Evolutionary conservation across 2,329 filamentous ascomycete species (phyloP).

Genomic region (Fusarium musae): DNA sequence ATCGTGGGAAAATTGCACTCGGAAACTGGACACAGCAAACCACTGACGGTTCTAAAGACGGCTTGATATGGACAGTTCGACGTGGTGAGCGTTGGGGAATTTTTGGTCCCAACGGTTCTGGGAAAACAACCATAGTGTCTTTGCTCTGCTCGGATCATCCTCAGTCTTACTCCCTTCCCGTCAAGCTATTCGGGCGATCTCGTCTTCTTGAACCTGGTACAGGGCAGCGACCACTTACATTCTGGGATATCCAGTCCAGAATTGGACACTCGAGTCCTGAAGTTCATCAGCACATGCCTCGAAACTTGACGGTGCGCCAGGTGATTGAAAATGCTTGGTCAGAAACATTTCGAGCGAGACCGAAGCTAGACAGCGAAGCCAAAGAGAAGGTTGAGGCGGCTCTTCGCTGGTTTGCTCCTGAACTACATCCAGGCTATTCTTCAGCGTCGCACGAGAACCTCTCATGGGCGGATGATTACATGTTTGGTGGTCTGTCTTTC

Average conservation of each 20-base stretch:
- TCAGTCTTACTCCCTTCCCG: constrained; percentile 88
- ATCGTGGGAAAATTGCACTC: constrained; percentile 80
- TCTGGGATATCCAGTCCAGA: constrained; percentile 90
- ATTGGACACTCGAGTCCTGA: constrained; percentile 96
- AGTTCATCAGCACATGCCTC: constrained; percentile 92
- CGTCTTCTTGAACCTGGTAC: constrained; percentile 80
- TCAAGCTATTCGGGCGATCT: constrained; percentile 85
- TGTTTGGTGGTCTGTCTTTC: constrained; percentile 81
- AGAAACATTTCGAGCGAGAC: constrained; percentile 81
- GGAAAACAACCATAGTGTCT: constrained; percentile 94
- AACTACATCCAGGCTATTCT: constrained; percentile 71
- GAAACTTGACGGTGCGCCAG: constrained; percentile 75
- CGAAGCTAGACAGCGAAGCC: constrained; percentile 69
- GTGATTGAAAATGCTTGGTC: constrained; percentile 90
- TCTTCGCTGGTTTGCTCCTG: constrained; percentile 80
- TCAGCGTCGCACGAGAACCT: constrained; percentile 46
- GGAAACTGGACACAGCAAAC: constrained; percentile 80
- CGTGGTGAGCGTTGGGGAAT: constrained; percentile 90
- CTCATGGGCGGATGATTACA: constrained; percentile 73
- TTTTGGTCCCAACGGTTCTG: constrained; percentile 93
- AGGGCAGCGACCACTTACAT: constrained; percentile 76
- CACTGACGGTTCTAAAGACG: constrained; percentile 62
- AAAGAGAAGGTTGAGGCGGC: constrained; percentile 72
- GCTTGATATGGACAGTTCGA: constrained; percentile 84
- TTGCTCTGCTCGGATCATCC: constrained; percentile 96